Evolutionary conservation across 140 eudicot genomes (phyloP), one percentile per base, ranked within the genome.

Genomic region (Erigeron philadelphicus): DNA sequence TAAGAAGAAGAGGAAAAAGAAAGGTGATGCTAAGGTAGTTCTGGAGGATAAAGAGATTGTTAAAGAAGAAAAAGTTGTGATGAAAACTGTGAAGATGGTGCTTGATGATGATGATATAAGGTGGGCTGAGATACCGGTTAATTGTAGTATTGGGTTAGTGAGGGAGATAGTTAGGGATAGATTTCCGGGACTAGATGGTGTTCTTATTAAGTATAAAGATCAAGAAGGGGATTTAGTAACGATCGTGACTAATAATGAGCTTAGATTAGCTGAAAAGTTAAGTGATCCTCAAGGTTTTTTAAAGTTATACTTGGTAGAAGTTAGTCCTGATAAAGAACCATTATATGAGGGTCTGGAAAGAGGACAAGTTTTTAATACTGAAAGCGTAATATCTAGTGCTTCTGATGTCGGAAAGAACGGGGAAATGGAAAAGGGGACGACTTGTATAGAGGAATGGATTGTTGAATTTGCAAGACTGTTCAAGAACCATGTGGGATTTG

Each of bases 401-500:
- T 15, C 50, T 3, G 84, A 55, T 50, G 25, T 68, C 49, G 78
- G 48, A 19, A 79, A 79, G 56, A 58, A 7, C 0, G 65, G 38
- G 31, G 79, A 56, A 25, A 12, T 40, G n/a, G 82, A 76, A 53
- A 77, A 76, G 68, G 80, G 75, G 9, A 67, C 83, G 12, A 63
- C 46, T 68, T 80, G 85, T 71, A 73, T 79, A 19, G 96, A 86
- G 73, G 87, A 84, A 63, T 92, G 98, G 98, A 77, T 92, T 50
- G 68, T 92, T n/a, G 88, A 92, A 65, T 92, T 92, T 68, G 87
- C 98, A 9, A 76, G 82, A 69, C 70, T 92, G 11, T 88, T 92
- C 73, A 88, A 88, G 76, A 86, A 84, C 79, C 98, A 92, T 75
- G 96, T 92, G 44, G 98, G 98, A 71, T 81, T 92, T 45, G 98